Evolutionary conservation across 2,329 filamentous ascomycete species (phyloP).

Genomic region (Magnaporthales sp.): DNA sequence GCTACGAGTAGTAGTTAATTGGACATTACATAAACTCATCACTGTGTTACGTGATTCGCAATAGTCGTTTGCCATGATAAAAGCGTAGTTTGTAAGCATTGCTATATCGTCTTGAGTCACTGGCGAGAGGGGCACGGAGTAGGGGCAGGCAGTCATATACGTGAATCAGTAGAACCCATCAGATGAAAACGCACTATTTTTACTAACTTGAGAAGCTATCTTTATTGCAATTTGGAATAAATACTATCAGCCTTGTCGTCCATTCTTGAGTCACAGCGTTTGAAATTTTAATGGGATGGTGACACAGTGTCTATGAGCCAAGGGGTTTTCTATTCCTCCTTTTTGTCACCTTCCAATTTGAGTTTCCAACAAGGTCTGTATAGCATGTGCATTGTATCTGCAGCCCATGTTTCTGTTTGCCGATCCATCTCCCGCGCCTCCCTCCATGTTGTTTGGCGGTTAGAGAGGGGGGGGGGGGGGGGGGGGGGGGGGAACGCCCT

Average conservation of each 20-base stretch:
- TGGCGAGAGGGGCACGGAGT: not conserved
- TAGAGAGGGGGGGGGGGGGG: no score
- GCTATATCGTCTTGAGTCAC: not conserved
- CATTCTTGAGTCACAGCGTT: not conserved
- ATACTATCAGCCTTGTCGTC: not conserved
- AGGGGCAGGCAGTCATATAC: not conserved
- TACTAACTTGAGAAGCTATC: no score
- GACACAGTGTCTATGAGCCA: not conserved
- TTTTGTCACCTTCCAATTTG: not conserved
- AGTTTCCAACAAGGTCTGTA: no score
- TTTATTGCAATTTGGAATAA: not conserved
- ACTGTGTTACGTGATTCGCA: not conserved
- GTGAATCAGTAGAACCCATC: not conserved
- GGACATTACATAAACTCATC: constrained; percentile 17
- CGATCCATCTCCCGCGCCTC: no score
- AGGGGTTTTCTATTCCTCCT: not conserved
- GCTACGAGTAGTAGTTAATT: constrained; percentile 34
- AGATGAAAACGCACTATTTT: not conserved
- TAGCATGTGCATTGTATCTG: no score
- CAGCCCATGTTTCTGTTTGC: no score
- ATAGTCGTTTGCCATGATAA: not conserved
- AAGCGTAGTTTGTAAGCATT: no score
- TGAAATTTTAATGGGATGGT: not conserved
- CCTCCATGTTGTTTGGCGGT: no score
- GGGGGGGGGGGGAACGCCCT: no score